Base-by-base conservation (phyloP, 2,329 filamentous ascomycete species). In the Curvularia spicifera region DNA sequence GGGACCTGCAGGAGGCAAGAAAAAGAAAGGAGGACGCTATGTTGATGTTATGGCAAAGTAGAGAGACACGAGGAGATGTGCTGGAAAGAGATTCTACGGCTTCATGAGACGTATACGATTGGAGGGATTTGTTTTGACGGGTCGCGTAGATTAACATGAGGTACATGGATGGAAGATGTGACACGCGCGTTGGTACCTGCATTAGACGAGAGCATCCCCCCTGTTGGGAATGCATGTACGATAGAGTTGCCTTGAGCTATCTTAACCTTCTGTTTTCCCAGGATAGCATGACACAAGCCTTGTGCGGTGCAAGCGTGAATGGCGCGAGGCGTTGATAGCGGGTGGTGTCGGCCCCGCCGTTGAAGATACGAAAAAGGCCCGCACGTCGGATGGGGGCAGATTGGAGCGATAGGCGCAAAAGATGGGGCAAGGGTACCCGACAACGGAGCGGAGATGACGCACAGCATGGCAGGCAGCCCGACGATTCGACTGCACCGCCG, bases 11-110 rank as follows among this genome's bases (percentile, higher is more conserved):
- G 76, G 76, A 33, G 75, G 76, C 44, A 81, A 79, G 70, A 91
- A 91, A 70, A 91, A 92, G 81, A 97, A 93, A 82, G 87, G 89
- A 22, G 89, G 92, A 29, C 83, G 93, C 28, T 99, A 99, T 81
- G 89, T 99, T 29, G 95, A 99, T 83, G 92, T 99, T n/a, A 55
- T 58, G 51, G 52, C 51, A 8, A 55, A 58, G 40, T 55, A 55
- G 31, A 50, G 28, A 48, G 7, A 20, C 20, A n/a, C 26, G 5
- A 35, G 24, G 28, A 31, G 7, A 46, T 26, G 42, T 22, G 37
- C 13, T 18, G 22, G 20, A 39, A 20, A 10, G 31, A n/a, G 42
- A 9, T 15, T 12, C 39, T 4, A 53, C 33, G 39, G 51, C 33
- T 20, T 37, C 28, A 53, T n/a, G 43, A 47, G 51, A 39, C 26